Evolutionary conservation across 108 stramenopile species (phyloP), one percentile per base, ranked within the genome.

Genomic region (Fragilariopsis cylindrus): DNA sequence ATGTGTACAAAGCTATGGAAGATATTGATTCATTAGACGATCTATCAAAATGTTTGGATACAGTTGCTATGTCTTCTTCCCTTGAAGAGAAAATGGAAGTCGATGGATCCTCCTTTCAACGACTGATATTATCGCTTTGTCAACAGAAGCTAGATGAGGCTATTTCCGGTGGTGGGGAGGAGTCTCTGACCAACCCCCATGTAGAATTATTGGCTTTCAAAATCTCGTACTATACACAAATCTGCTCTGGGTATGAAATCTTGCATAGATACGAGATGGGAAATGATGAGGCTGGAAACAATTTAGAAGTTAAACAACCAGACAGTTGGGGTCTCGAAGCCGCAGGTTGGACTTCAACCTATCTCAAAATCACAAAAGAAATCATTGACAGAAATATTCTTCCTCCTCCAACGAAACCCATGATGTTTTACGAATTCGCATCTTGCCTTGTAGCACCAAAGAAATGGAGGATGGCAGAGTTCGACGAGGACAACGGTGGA

Each of bases 31-130:
- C 89, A 3, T 41, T 92, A 30, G 65, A 86, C 19, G 93, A 94
- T 66, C 69, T 94, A 49, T 70, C 88, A 43, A 72, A 76, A 42
- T 85, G 80, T 7, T 82, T 94, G 65, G 93, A 91, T 76, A 75
- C 82, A 52, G 57, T 94, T 8, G 83, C 93, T 9, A 75, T 63
- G 68, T 72, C 90, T 18, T 75, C 78, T n/a, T 67, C 82, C 47
- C 74, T 92, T 18, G 90, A 90, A 71, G 76, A 84, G 44, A 77
- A 85, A 49, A 82, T 92, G 80, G 88, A 80, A 42, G 85, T 87
- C 48, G 82, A 84, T 44, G 87, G 89, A 3, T 81, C 90, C 43
- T 80, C 60, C 30, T 92, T 94, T 69, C 91, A 92, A 69, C 80
- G 78, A 30, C 69, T 82, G 62, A 88, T 79, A 13, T 65, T 91